Conservation (phyloP, 495 filamentous ascomycete species). For the Aspergillus saccharolyticus region DNA sequence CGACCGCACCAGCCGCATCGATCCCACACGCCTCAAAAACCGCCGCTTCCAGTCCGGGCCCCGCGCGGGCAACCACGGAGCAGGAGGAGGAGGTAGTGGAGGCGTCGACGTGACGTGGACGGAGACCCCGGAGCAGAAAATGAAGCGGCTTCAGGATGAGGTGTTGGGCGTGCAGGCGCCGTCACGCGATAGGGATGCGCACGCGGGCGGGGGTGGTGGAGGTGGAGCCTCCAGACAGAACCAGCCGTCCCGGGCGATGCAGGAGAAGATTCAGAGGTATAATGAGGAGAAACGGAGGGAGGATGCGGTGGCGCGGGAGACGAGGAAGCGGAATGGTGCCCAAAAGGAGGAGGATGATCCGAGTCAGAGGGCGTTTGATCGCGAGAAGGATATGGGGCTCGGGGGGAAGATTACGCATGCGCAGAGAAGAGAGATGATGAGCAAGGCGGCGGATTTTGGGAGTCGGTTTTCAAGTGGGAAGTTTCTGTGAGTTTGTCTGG, state of each 20-base stretch:
- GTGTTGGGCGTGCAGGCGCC: slow-evolving; percentile 57
- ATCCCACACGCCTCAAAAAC: slow-evolving; percentile 77
- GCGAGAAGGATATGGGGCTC: slow-evolving; percentile 88
- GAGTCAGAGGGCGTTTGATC: slow-evolving; percentile 80
- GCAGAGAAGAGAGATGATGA: slow-evolving; percentile 75
- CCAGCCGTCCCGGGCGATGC: slow-evolving; percentile 34
- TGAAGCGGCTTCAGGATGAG: slow-evolving; percentile 71
- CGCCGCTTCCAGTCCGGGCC: slow-evolving; percentile 76
- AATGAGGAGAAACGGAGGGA: slow-evolving; percentile 59
- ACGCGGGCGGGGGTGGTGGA: neutral
- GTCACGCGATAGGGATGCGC: neutral
- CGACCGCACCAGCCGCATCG: slow-evolving; percentile 61
- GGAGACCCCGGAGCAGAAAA: slow-evolving; percentile 86
- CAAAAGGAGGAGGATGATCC: slow-evolving; percentile 86
- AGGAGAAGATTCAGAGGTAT: slow-evolving; percentile 54
- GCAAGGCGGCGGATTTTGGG: slow-evolving; percentile 75
- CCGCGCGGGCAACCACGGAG: slow-evolving; percentile 47
- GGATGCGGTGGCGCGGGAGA: slow-evolving; percentile 57
- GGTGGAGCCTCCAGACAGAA: neutral
- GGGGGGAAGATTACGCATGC: slow-evolving; percentile 66
- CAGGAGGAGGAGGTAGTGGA: slow-evolving; percentile 20
- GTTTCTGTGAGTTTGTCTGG: slow-evolving; percentile 47
- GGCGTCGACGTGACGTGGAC: slow-evolving; percentile 68
- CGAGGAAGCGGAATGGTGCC: slow-evolving; percentile 34
- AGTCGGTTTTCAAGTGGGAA: slow-evolving; percentile 75